Evolutionary conservation across 208 protist genomes (phyloP).

Genomic region (Vickermania ingenoplastis): DNA sequence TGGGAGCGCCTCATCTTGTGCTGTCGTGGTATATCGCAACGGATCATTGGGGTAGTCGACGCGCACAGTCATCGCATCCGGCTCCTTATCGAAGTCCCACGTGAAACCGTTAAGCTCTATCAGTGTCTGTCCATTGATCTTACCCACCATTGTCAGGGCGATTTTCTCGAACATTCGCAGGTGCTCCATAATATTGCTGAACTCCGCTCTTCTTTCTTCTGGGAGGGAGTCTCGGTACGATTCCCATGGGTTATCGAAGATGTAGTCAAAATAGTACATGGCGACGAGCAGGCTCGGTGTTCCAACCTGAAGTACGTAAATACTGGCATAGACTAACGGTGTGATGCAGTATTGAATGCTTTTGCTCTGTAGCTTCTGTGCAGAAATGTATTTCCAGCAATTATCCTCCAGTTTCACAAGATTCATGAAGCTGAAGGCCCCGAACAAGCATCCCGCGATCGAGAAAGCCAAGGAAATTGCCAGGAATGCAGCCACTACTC

Average conservation of each 20-base stretch:
- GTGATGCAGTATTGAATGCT: neutral
- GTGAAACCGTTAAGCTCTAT: conserved; percentile 7
- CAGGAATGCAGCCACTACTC: neutral
- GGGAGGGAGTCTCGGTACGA: neutral
- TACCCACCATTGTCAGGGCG: conserved; percentile 2
- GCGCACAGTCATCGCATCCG: conserved; percentile 10
- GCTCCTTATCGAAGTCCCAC: conserved; percentile 15
- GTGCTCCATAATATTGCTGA: neutral
- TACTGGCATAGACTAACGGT: neutral
- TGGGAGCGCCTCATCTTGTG: neutral
- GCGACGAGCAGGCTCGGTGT: neutral
- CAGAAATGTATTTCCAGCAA: neutral
- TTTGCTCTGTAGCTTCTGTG: neutral
- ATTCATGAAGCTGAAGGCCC: neutral
- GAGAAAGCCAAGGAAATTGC: neutral
- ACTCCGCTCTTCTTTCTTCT: neutral
- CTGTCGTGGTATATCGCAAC: conserved; percentile 13
- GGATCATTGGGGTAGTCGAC: conserved; percentile 12
- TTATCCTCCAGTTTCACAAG: neutral
- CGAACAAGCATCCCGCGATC: neutral
- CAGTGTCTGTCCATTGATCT: neutral
- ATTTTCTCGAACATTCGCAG: conserved; percentile 8
- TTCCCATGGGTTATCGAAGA: neutral
- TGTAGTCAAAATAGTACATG: neutral
- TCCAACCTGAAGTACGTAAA: conserved; percentile 1